phyloP scores from a whole-genome alignment of 495 filamentous ascomycete species.

The Aspergillus diversus region DNA sequence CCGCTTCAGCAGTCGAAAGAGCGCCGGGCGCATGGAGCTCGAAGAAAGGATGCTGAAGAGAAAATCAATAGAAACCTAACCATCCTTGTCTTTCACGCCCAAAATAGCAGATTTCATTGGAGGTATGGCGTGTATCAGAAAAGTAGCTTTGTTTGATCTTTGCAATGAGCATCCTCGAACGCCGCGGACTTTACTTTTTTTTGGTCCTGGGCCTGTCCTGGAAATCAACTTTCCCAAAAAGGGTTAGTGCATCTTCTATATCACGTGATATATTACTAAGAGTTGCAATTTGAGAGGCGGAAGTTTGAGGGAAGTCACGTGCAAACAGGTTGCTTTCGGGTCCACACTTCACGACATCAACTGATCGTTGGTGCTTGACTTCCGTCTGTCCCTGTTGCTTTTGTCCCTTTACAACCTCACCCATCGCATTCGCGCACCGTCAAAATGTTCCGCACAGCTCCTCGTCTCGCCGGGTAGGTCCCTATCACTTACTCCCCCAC shows the following conservation, averaged over 20 bases:
- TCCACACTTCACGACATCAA: slow-evolving; percentile 41
- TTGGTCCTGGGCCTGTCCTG: slow-evolving; percentile 13
- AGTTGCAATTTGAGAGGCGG: slow-evolving; percentile 33
- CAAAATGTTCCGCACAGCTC: slow-evolving; percentile 53
- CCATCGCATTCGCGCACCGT: slow-evolving; percentile 37
- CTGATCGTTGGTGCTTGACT: slow-evolving; percentile 27
- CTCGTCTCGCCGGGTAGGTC: slow-evolving; percentile 53
- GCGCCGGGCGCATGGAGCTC: slow-evolving; percentile 55
- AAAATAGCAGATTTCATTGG: neutral
- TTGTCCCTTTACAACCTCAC: slow-evolving; percentile 29
- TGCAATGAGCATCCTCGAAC: slow-evolving; percentile 8
- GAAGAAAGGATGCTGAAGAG: slow-evolving; percentile 24
- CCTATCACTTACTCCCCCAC: neutral
- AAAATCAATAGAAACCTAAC: slow-evolving; percentile 24
- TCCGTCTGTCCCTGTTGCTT: slow-evolving; percentile 31
- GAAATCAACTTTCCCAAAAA: slow-evolving; percentile 26
- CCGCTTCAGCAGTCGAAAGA: slow-evolving; percentile 57
- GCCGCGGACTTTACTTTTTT: slow-evolving; percentile 24
- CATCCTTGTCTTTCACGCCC: slow-evolving; percentile 32
- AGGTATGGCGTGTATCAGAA: neutral
- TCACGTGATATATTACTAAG: slow-evolving; percentile 37
- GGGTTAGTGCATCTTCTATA: slow-evolving; percentile 11
- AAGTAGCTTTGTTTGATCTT: slow-evolving; percentile 9
- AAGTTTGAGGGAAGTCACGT: slow-evolving; percentile 42
- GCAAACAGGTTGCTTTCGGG: slow-evolving; percentile 31